Evolutionary conservation across 495 filamentous ascomycete genomes (phyloP), one percentile per base, ranked within the genome.

Genomic region (Recurvomyces mirabilis): DNA sequence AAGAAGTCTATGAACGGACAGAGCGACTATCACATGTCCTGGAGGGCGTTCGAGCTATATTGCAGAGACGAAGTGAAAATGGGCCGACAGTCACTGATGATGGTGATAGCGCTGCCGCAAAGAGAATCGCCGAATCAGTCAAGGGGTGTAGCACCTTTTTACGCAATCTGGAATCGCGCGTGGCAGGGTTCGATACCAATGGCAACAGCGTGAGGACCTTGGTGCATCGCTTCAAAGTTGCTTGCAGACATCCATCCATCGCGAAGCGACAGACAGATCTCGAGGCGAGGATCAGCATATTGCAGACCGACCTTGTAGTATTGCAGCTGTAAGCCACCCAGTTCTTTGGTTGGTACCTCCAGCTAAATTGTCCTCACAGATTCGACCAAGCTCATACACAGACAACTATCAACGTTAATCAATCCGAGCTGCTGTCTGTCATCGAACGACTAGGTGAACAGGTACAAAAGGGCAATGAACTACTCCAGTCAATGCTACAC

Each of bases 251-350:
- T 13, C 14, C 14, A 13, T 37, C 34, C 4, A 37, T 37, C 5
- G 3, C 34, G 3, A 18, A 37, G 22, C 10, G 34, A 6, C 34
- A 37, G 14, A 37, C 14, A 6, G 34, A 37, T 13, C 34, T 37
- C 17, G 34, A 37, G 19, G 34, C 34, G 4, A 9, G 34, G 3
- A 37, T 37, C 15, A 39, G 25, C 19, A 28, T 26, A 10, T 25
- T 47, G 44, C 44, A 47, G 28, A 47, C 35, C 17, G 14, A 39
- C 18, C 44, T 47, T 17, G 31, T 26, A 4, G 19, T 47, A 17
- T 20, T 47, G 18, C 44, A 47, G 14, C 36, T 47, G 34, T 46
- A 18, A 46, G 43, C 3, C 30, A 13, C 4, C 13, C 30, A 4
- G 11, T 13, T 12, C n/a, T 12, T 12, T 12, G 13, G 18, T n/a